Percentiles rank a stretch among this genome's conserved stretches.
Evolutionary conservation across 306 rosid genomes (phyloP).

Genomic region (Sechiopsis laciniata): DNA sequence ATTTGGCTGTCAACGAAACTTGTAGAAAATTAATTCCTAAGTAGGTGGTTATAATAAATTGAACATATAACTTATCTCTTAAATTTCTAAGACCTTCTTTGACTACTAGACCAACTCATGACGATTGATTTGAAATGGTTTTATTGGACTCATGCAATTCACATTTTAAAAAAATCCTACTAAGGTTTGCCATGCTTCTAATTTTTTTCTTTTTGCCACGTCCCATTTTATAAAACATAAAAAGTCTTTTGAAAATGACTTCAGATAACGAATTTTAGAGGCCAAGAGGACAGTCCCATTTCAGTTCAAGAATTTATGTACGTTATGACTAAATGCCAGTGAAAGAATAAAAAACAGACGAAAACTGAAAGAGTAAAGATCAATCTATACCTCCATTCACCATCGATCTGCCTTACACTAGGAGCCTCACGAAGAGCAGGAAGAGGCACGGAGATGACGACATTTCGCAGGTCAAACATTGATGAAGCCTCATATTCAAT

Average conservation of each 20-base stretch:
- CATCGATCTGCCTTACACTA: constrained; percentile 71
- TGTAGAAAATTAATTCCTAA: too few relatives aligned
- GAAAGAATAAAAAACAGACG: not conserved
- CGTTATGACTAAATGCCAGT: not conserved
- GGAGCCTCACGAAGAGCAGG: constrained; percentile 96
- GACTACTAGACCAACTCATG: too few relatives aligned
- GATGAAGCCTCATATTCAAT: constrained; percentile 93
- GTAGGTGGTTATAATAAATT: too few relatives aligned
- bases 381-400: constrained; percentile 80
- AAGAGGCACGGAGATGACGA: constrained; percentile 83
- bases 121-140: not conserved
- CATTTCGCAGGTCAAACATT: constrained; percentile 80
- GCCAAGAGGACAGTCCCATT: not conserved
- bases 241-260: not conserved
- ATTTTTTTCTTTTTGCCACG: not conserved
- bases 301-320: not conserved
- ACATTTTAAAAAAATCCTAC: too few relatives aligned
- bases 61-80: too few relatives aligned
- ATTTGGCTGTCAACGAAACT: too few relatives aligned
- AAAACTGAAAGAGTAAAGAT: not conserved
- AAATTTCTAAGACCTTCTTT: too few relatives aligned
- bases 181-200: not conserved
- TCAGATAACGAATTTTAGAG: not conserved
- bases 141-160: not conserved
- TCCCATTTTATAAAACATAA: not conserved